A percentile compares a stretch with the other conserved stretches of the same genome.
These are phyloP conservation scores for Thielaviopsis populi DNA, from an alignment of 2,329 filamentous ascomycete genomes.

Conservation along the genomic window DNA sequence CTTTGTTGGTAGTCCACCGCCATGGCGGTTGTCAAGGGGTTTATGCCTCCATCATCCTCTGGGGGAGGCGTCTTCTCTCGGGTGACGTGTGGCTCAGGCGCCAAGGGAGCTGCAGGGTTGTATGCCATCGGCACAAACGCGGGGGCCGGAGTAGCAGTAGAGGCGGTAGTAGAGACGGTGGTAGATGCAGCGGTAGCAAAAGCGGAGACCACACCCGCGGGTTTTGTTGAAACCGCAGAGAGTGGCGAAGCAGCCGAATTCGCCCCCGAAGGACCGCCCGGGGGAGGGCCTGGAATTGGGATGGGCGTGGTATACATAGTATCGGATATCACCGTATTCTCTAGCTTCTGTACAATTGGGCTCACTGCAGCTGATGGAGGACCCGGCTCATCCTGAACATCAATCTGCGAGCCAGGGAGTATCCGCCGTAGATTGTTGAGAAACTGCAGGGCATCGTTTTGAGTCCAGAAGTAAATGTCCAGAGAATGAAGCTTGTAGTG, in stretches of 20 bases:
- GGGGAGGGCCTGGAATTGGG: slow-evolving; percentile 18
- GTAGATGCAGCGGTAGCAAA: slow-evolving; percentile 22
- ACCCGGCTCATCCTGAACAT: slow-evolving; percentile 48
- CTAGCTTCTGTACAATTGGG: slow-evolving; percentile 57
- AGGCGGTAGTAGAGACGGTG: no score
- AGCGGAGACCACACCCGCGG: background rate
- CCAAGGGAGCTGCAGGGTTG: slow-evolving; percentile 63
- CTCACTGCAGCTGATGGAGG: slow-evolving; percentile 42
- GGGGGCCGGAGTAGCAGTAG: slow-evolving; percentile 22
- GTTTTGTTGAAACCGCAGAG: background rate
- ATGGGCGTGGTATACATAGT: slow-evolving; percentile 30
- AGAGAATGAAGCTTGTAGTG: slow-evolving; percentile 63
- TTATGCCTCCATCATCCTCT: slow-evolving; percentile 33
- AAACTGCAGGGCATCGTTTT: slow-evolving; percentile 54
- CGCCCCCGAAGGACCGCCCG: slow-evolving; percentile 17
- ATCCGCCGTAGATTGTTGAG: slow-evolving; percentile 52
- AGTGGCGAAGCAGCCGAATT: slow-evolving; percentile 5
- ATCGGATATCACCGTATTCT: slow-evolving; percentile 53
- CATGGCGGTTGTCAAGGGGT: slow-evolving; percentile 43
- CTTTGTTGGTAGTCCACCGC: slow-evolving; percentile 40
- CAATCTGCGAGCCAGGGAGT: slow-evolving; percentile 44
- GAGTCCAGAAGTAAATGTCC: slow-evolving; percentile 69
- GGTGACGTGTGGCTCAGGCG: slow-evolving; percentile 55
- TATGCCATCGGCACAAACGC: slow-evolving; percentile 53
- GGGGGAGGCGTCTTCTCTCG: slow-evolving; percentile 68